These are phyloP conservation scores for Przewalskia tangutica DNA, from an alignment of 257 asterid species.

Conservation along the genomic window DNA sequence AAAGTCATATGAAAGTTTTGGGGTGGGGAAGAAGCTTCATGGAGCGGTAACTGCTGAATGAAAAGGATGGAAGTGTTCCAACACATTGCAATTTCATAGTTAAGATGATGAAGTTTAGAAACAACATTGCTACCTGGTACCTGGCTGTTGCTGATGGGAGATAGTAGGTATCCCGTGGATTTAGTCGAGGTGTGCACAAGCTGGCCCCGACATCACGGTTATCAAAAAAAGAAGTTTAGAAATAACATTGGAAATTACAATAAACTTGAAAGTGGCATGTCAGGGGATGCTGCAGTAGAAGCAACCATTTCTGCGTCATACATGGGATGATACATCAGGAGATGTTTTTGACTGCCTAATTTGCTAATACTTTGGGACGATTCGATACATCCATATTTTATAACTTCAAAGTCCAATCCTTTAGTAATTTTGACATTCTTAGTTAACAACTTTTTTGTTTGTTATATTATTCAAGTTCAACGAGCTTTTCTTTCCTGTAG, in stretches of 20 bases:
- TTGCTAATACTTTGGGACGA: not conserved
- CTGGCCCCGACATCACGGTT: no score
- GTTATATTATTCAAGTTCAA: not conserved
- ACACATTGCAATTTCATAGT: not conserved
- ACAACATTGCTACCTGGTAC: not conserved
- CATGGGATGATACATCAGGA: not conserved
- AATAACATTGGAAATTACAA: not conserved
- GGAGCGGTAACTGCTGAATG: not conserved
- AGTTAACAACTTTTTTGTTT: not conserved
- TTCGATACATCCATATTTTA: not conserved
- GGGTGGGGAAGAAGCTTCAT: not conserved
- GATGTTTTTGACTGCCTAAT: not conserved
- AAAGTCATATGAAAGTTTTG: not conserved
- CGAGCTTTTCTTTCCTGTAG: not conserved
- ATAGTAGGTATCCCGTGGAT: no score
- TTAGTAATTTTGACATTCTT: not conserved
- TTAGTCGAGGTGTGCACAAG: no score
- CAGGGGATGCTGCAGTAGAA: not conserved
- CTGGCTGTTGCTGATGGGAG: no score
- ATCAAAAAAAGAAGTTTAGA: not conserved
- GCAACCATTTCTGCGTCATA: not conserved
- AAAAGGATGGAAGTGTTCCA: not conserved
- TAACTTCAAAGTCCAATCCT: not conserved
- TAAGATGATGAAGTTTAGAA: not conserved
- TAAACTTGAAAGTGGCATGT: not conserved